phyloP scores from a whole-genome alignment of 495 filamentous ascomycete genomes.

The Neurospora hispaniola region DNA sequence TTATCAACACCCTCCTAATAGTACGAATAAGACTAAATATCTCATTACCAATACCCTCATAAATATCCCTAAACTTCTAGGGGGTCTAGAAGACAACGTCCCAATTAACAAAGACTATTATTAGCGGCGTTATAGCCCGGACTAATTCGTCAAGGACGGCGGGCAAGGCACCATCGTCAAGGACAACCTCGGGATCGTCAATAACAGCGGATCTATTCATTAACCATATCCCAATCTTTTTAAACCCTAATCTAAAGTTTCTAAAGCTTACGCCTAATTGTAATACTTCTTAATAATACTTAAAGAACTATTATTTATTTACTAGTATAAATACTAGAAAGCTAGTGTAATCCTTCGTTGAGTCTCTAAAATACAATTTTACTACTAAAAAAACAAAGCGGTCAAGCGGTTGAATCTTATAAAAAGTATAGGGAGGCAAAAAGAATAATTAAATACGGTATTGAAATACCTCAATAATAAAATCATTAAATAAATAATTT shows the following conservation, averaged over 20 bases:
- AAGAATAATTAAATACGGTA: slow-evolving; percentile 3
- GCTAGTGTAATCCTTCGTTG: neutral
- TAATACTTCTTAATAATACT: neutral
- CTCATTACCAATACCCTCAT: too few relatives aligned
- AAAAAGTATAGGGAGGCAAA: slow-evolving; percentile 3
- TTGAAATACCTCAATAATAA: neutral
- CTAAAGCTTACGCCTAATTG: neutral
- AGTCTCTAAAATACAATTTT: neutral
- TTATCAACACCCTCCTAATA: too few relatives aligned
- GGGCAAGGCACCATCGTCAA: neutral
- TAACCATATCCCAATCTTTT: slow-evolving; percentile 3
- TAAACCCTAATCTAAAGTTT: slow-evolving; percentile 4
- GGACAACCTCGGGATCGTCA: neutral
- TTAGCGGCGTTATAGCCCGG: too few relatives aligned
- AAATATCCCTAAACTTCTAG: too few relatives aligned
- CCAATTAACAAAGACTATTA: too few relatives aligned
- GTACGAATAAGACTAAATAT: too few relatives aligned
- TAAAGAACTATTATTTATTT: slow-evolving; percentile 1
- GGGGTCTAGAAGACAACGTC: too few relatives aligned
- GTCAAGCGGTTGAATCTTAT: slow-evolving; percentile 6
- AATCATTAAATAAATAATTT: neutral
- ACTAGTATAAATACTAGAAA: neutral
- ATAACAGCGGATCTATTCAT: neutral
- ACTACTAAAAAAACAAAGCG: neutral
- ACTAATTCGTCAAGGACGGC: too few relatives aligned